These are phyloP conservation scores for Populus deltoides DNA, from an alignment of 345 rosid species.

Conservation along the genomic window DNA sequence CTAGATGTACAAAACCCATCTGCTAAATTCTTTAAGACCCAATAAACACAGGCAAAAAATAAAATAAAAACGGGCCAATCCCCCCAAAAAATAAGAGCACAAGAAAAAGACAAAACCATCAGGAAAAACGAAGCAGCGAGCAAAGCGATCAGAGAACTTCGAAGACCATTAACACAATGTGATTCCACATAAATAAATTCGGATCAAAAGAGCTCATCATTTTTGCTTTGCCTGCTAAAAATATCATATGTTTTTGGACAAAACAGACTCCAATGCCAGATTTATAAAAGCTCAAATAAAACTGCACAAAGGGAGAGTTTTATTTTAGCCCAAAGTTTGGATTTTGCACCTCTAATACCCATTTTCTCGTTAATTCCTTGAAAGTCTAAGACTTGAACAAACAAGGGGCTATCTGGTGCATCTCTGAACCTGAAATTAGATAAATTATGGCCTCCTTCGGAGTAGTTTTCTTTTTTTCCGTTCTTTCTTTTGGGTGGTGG, in stretches of 20 bases:
- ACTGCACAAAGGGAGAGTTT: not conserved
- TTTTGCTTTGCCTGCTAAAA: slow-evolving; percentile 19
- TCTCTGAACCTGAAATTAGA: not conserved
- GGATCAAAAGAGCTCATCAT: slow-evolving; percentile 29
- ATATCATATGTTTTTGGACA: not conserved
- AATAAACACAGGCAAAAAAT: not conserved
- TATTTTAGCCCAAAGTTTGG: not conserved
- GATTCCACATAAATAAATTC: slow-evolving; percentile 36
- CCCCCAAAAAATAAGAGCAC: not conserved
- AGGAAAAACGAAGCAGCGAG: not conserved
- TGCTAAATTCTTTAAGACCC: not conserved
- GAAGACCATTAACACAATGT: slow-evolving; percentile 26
- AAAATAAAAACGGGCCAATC: not conserved
- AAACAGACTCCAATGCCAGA: slow-evolving; percentile 7
- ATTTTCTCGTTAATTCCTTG: slow-evolving; percentile 31
- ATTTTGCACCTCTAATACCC: slow-evolving; percentile 29
- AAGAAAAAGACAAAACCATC: not conserved
- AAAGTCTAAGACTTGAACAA: slow-evolving; percentile 25
- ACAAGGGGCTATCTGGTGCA: slow-evolving; percentile 45
- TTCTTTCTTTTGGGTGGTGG: too few relatives aligned
- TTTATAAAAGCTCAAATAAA: not conserved
- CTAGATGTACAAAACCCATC: not conserved
- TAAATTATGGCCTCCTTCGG: not conserved
- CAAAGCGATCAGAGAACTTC: slow-evolving; percentile 46
- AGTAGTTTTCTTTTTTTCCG: not conserved